Conservation (phyloP, 441 rosid genomes). For the Pelargonium myrrhifolium region DNA sequence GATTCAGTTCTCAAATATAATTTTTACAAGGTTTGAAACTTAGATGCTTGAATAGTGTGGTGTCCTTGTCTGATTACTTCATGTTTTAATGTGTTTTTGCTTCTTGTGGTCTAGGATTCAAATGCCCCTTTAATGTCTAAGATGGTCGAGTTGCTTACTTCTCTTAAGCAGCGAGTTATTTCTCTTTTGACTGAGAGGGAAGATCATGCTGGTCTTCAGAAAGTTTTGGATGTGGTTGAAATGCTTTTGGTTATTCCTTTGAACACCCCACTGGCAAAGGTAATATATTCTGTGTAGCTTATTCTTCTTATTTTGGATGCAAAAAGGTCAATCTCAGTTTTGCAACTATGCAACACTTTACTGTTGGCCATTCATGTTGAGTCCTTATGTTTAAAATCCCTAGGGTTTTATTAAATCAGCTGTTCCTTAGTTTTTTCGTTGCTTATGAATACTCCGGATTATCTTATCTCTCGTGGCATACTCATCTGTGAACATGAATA, state of each 20-base stretch:
- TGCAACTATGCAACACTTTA: too few relatives aligned
- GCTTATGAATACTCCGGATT: background rate
- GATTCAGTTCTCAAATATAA: slow-evolving; percentile 48
- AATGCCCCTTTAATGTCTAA: slow-evolving; percentile 60
- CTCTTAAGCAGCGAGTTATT: slow-evolving; percentile 37
- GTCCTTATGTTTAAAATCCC: background rate
- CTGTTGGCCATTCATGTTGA: background rate
- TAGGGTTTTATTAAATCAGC: background rate
- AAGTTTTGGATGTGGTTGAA: slow-evolving; percentile 54
- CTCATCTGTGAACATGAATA: background rate
- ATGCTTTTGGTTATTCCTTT: slow-evolving; percentile 76
- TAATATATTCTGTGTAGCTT: slow-evolving; percentile 20
- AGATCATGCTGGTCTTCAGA: slow-evolving; percentile 79
- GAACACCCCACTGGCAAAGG: slow-evolving; percentile 85
- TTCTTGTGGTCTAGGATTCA: slow-evolving; percentile 44
- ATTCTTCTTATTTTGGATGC: slow-evolving; percentile 15
- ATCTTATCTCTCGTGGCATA: background rate
- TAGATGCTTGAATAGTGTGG: background rate
- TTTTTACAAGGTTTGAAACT: slow-evolving; percentile 72
- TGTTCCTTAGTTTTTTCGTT: background rate
- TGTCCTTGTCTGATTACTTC: slow-evolving; percentile 7
- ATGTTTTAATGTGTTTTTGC: slow-evolving; percentile 14
- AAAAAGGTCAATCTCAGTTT: background rate
- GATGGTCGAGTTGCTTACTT: slow-evolving; percentile 63
- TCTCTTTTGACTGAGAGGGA: slow-evolving; percentile 60